Base-by-base conservation (phyloP, 2,329 filamentous ascomycete genomes). In the Remersonia thermophila region DNA sequence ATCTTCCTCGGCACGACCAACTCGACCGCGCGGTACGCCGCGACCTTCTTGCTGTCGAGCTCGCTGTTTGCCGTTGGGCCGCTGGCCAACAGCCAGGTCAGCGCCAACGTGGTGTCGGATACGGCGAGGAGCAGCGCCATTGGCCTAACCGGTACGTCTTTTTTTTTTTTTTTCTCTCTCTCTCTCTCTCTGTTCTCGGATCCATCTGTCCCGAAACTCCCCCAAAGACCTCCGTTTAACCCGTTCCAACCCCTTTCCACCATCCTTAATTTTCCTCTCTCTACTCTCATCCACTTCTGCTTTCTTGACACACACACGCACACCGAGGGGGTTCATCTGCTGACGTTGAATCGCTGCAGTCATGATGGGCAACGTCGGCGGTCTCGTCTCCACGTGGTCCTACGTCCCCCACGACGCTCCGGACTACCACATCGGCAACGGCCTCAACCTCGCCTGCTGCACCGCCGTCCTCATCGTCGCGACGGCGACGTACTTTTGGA, bases 361-460 rank as follows among this genome's bases (percentile, higher is more conserved):
- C 34, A 52, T 52, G 50, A 32, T 45, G 18, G 48, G 49, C 42
- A 51, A 51, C 45, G 30, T 52, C 13, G 50, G 50, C 27, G 48
- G 50, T 15, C 38, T 53, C 10, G 67, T 78, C 38, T 39, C 49
- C 9, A 80, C 75, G 0, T 81, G 76, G 77, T 66, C 62, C 1
- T 81, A 78, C 55, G 47, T 81, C 30, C 67, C 70, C 0, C 69
- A 58, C 36, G 79, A 84, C 47, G 69, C 47, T 0, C 80, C 80
- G 0, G 57, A 80, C 40, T 85, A 73, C 47, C 71, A 60, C 17
- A 81, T 82, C 41, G 80, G 80, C 0, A 84, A 83, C 50, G 78
- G 78, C 0, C 51, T 83, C 13, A 84, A 84, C 51, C 49, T 83
- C 30, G 80, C 71, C 0, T 75, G 73, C 0, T 63, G 65, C n/a